phyloP scores from a whole-genome alignment of 1,139 yeast species.

The Geotrichum reessii region DNA sequence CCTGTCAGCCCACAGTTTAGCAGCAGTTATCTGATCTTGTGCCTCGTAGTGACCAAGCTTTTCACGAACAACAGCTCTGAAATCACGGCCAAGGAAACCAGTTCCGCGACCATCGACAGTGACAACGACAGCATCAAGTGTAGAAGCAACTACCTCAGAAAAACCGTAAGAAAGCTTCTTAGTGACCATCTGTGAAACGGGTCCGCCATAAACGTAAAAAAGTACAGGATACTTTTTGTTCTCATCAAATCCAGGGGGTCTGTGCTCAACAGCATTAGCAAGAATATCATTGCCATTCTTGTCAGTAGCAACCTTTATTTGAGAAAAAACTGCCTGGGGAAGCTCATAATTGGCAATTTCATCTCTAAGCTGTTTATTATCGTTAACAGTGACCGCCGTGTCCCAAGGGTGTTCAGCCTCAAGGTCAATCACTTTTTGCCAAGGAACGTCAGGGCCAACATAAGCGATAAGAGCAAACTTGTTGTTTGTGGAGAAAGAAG shows the following conservation, averaged over 20 bases:
- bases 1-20: conserved; percentile 52
- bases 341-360: conserved; percentile 41
- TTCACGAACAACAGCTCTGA: conserved; percentile 59
- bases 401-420: conserved; percentile 32
- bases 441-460: conserved; percentile 62
- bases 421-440: conserved; percentile 52
- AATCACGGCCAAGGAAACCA: conserved; percentile 79
- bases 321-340: conserved; percentile 52
- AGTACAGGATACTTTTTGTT: conserved; percentile 62
- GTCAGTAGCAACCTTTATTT: conserved; percentile 43
- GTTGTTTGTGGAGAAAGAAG: conserved; percentile 56
- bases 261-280: conserved; percentile 67
- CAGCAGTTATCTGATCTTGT: conserved; percentile 65
- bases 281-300: conserved; percentile 35
- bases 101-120: conserved; percentile 95
- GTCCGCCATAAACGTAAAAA: conserved; percentile 89
- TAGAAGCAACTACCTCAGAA: conserved; percentile 63
- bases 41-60: conserved; percentile 86
- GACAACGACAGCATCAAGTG: conserved; percentile 66
- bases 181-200: conserved; percentile 74
- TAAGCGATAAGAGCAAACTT: conserved; percentile 51
- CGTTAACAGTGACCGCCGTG: conserved; percentile 36
- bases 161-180: conserved; percentile 54
- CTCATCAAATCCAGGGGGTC: conserved; percentile 65
- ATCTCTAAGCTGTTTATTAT: conserved; percentile 31